Conservation (phyloP, 148 eudicot genomes). For the Spergularia bocconei region DNA sequence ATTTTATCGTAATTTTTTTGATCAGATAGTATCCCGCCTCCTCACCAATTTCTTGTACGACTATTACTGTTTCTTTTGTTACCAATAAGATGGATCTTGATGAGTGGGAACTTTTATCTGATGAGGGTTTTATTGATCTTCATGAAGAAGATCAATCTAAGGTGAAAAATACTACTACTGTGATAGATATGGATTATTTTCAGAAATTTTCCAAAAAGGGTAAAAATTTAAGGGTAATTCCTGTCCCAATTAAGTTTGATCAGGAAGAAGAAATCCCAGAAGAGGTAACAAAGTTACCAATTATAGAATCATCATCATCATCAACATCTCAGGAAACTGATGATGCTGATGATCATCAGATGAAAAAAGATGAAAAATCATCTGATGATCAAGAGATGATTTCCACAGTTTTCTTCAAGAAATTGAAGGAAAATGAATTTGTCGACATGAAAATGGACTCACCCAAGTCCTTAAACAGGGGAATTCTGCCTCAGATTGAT, state of each 20-base stretch:
- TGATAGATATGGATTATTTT: constrained; percentile 54
- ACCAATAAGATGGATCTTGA: constrained; percentile 64
- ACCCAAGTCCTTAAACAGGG: constrained; percentile 56
- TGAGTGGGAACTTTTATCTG: constrained; percentile 79
- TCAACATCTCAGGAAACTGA: background rate
- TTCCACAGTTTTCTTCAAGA: constrained; percentile 84
- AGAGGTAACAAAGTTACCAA: constrained; percentile 18
- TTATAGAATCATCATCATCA: background rate
- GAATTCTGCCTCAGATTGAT: constrained; percentile 49
- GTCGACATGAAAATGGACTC: constrained; percentile 94
- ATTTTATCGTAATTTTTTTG: background rate
- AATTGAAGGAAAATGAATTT: constrained; percentile 70
- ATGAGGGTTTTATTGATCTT: constrained; percentile 60
- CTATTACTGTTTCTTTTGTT: too few species aligned
- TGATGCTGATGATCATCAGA: background rate
- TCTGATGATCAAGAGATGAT: constrained; percentile 36
- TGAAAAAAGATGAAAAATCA: background rate
- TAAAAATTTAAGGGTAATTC: constrained; percentile 26
- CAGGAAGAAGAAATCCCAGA: constrained; percentile 29
- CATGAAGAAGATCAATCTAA: constrained; percentile 36
- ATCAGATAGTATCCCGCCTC: too few species aligned
- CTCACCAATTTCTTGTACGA: too few species aligned
- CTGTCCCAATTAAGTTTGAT: constrained; percentile 41
- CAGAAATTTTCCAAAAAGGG: constrained; percentile 27
- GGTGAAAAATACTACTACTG: constrained; percentile 18